phyloP scores from a whole-genome alignment of 2,329 filamentous ascomycete species.

The Ophiostoma quercus region DNA sequence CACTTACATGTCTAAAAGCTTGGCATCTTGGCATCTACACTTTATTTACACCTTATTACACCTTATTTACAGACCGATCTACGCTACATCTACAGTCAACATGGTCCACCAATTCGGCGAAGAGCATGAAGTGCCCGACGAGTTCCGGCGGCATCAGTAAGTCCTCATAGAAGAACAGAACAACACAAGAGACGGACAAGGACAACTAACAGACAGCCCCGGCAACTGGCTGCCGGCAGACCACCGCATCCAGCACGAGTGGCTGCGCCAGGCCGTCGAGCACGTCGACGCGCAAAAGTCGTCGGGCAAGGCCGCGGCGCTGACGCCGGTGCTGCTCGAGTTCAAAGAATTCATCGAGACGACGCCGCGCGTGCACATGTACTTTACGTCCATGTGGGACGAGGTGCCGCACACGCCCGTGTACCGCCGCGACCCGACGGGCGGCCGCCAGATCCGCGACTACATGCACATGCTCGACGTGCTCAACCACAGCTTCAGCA shows the following conservation, averaged over 20 bases:
- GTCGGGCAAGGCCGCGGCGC: slow-evolving; percentile 37
- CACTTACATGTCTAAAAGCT: not conserved
- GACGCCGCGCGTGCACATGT: slow-evolving; percentile 60
- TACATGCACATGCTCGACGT: slow-evolving; percentile 62
- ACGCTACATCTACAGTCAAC: not conserved
- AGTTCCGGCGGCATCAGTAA: slow-evolving; percentile 45
- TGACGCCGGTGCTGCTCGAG: slow-evolving; percentile 58
- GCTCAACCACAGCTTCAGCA: slow-evolving; percentile 55
- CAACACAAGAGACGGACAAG: no score
- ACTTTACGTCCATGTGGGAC: slow-evolving; percentile 62
- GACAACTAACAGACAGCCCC: slow-evolving; percentile 36
- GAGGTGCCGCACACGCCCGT: slow-evolving; percentile 58
- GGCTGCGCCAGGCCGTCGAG: slow-evolving; percentile 53
- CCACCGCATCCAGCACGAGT: slow-evolving; percentile 57
- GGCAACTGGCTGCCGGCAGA: slow-evolving; percentile 61
- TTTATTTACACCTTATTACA: no score
- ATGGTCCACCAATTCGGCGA: slow-evolving; percentile 49
- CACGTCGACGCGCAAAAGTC: slow-evolving; percentile 48
- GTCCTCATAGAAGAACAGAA: slow-evolving; percentile 21
- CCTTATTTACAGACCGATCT: no score
- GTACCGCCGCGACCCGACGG: slow-evolving; percentile 58
- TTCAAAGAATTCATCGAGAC: slow-evolving; percentile 62
- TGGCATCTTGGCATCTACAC: slow-evolving; percentile 5
- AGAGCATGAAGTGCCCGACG: slow-evolving; percentile 46
- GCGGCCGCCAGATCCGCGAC: slow-evolving; percentile 57